Base-by-base conservation (phyloP, 2,329 filamentous ascomycete species). In the Penicillium sp. region DNA sequence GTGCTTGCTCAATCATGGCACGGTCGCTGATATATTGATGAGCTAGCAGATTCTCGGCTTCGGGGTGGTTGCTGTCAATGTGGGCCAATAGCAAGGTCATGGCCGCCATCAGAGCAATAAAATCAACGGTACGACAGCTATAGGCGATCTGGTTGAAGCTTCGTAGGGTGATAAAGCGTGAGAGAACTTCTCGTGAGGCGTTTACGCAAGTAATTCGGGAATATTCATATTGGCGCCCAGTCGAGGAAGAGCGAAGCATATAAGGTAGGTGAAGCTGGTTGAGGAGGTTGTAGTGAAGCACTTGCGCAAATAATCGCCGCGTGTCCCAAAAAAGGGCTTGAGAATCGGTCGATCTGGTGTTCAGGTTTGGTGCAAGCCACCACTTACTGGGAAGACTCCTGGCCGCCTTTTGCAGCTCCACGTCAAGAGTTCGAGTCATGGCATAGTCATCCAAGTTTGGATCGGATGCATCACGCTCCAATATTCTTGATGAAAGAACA, bases 251-350 rank as follows among this genome's bases (percentile, higher is more conserved):
- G n/a, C 72, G 75, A 18, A 84, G 74, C 69, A 84, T 79, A 56
- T 79, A 83, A 0, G 82, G 82, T 3, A 85, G 73, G 52, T 85
- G 82, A 0, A 84, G 73, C 9, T 81, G 74, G 39, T 80, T 76
- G 13, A 83, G 67, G 3, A 84, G 71, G 44, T 77, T 75, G 60
- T 79, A 78, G 58, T 84, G 79, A 10, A 74, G 73, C 25, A 84
- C 71, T 55, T 84, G 82, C 3, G 75, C 65, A 58, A 80, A 74
- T 6, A 79, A 60, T 3, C 72, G 71, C 6, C 65, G 55, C 46
- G 66, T 71, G 32, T 76, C 67, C 23, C 57, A 42, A 15, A 74
- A 63, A 31, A 50, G 15, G 10, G 56, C 50, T 27, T 55, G 45
- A 16, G 52, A 47, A 15, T 56, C 56, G 2, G 45, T 39, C n/a